Conservation (phyloP, 441 rosid genomes). For the Viola pubescens region DNA sequence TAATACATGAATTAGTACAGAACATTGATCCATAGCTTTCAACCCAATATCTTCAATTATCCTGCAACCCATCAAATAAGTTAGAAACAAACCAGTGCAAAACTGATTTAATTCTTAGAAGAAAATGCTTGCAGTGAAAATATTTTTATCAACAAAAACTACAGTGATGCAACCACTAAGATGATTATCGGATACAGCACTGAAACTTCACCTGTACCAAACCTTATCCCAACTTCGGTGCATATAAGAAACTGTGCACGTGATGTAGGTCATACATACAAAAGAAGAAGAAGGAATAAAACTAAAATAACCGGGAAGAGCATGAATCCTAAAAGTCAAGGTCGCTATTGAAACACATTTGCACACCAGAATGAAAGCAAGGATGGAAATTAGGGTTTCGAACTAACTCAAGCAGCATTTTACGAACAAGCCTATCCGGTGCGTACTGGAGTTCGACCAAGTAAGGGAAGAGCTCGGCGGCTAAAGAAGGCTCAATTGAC, state of each 20-base stretch:
- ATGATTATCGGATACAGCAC: too few species aligned
- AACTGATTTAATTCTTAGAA: too few species aligned
- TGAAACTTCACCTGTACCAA: too few species aligned
- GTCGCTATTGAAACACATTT: neutral
- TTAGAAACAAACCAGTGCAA: neutral
- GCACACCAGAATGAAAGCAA: neutral
- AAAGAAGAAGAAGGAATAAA: too few species aligned
- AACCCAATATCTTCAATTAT: conserved; percentile 69
- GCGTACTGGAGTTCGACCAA: conserved; percentile 76
- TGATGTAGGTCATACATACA: too few species aligned
- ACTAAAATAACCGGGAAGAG: too few species aligned
- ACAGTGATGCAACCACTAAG: too few species aligned
- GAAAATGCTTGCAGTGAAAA: too few species aligned
- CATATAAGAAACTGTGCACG: too few species aligned
- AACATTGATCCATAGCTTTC: conserved; percentile 57
- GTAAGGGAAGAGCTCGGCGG: conserved; percentile 76
- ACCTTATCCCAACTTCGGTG: too few species aligned
- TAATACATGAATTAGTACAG: conserved; percentile 50
- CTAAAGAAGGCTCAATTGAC: conserved; percentile 58
- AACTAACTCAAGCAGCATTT: conserved; percentile 76
- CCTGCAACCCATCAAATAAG: conserved; percentile 47
- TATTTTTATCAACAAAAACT: too few species aligned
- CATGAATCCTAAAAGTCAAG: too few species aligned
- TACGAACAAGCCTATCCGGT: conserved; percentile 69
- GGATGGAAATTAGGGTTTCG: conserved; percentile 26